Evolutionary conservation across 768 basidiomycete genomes (phyloP).

Genomic region (Leucocoprinus birnbaumii): DNA sequence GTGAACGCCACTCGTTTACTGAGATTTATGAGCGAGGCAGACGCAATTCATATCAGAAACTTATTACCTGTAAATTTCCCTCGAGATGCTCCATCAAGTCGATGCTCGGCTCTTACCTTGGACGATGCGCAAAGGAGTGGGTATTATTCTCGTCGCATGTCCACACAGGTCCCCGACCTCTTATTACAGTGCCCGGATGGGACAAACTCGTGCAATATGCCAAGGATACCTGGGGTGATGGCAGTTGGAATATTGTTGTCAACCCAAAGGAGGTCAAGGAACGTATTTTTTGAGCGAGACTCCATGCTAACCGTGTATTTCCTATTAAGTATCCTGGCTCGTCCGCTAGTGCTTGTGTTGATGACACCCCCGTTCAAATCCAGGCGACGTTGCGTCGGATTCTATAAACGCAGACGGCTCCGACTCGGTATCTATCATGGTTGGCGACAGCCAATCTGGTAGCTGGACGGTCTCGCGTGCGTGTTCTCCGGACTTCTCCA

Average conservation of each 20-base stretch:
- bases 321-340: constrained; percentile 1
- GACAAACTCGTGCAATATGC: constrained; percentile 13
- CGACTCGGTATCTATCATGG: background rate
- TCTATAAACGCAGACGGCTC: background rate
- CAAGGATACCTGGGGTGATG: constrained; percentile 14
- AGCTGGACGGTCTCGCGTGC: constrained; percentile 8
- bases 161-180: too few relatives aligned
- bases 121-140: constrained; percentile 2
- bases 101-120: background rate
- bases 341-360: background rate
- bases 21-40: background rate
- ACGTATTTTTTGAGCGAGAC: background rate
- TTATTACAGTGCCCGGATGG: constrained; percentile 12
- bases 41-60: background rate
- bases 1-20: background rate
- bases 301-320: background rate
- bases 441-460: background rate
- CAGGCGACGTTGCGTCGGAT: background rate
- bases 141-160: background rate
- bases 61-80: background rate
- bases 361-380: background rate
- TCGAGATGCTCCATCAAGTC: background rate
- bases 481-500: too few relatives aligned
- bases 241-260: constrained; percentile 11
- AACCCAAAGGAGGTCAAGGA: constrained; percentile 10